phyloP scores from a whole-genome alignment of 306 rosid species.

The Dalbergia cultrata region DNA sequence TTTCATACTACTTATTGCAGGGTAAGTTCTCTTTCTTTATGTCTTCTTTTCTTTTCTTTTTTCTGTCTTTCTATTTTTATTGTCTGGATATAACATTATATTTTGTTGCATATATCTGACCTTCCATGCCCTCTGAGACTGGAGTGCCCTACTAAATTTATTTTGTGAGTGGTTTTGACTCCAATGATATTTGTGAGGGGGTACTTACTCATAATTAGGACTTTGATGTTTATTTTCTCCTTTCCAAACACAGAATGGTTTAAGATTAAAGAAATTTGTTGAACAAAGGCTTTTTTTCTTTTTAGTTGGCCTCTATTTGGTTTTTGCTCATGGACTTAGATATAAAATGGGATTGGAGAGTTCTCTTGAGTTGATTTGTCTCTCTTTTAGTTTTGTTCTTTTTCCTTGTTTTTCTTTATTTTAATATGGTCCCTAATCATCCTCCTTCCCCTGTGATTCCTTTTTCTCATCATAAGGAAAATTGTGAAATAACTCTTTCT shows the following conservation, averaged over 20 bases:
- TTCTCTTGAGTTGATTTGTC: not conserved
- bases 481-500: not conserved
- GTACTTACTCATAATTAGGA: not conserved
- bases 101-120: not conserved
- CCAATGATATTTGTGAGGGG: not conserved
- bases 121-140: not conserved
- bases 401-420: not conserved
- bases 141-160: not conserved
- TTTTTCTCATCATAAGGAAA: not conserved
- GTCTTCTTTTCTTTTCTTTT: slow-evolving; percentile 21
- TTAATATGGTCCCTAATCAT: not conserved
- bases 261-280: slow-evolving; percentile 13
- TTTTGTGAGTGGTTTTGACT: not conserved
- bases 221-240: slow-evolving; percentile 10
- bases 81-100: not conserved
- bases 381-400: slow-evolving; percentile 1
- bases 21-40: slow-evolving; percentile 52
- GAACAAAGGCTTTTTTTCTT: not conserved
- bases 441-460: not conserved
- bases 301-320: not conserved
- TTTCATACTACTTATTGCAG: slow-evolving; percentile 59
- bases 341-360: not conserved
- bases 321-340: not conserved
- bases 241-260: not conserved
- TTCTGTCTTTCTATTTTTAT: not conserved